phyloP scores from a whole-genome alignment of 352 stramenopile genomes.

The Phytopythium aichiense region DNA sequence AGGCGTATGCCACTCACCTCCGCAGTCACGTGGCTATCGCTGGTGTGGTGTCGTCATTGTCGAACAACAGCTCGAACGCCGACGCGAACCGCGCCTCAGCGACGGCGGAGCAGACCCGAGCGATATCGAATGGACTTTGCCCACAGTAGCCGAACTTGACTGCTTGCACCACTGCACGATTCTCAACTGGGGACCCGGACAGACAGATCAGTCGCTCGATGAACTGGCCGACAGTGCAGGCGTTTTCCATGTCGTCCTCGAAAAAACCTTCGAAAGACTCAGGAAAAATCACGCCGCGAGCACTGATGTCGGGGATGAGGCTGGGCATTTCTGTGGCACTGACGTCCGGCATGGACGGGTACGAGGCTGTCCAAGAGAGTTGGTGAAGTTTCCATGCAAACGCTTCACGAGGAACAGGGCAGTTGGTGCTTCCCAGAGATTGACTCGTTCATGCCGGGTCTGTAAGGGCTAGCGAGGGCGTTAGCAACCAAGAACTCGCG shows the following conservation, averaged over 20 bases:
- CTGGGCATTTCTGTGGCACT: too few species aligned
- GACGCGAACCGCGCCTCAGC: not conserved
- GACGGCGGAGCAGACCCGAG: not conserved
- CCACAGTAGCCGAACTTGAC: not conserved
- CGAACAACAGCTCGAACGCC: not conserved
- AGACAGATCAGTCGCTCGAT: not conserved
- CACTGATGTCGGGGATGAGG: too few species aligned
- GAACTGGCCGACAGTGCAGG: not conserved
- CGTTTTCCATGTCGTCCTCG: not conserved
- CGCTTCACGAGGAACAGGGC: too few species aligned
- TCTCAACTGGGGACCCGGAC: not conserved
- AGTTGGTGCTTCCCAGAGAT: too few species aligned
- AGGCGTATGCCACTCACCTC: not conserved
- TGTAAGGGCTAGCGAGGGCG: too few species aligned
- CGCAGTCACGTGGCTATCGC: not conserved
- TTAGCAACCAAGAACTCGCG: too few species aligned
- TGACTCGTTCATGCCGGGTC: too few species aligned
- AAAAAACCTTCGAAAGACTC: not conserved
- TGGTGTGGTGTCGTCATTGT: not conserved
- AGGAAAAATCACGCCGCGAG: not conserved
- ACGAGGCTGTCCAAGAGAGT: too few species aligned
- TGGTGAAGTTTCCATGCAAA: too few species aligned
- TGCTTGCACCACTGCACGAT: not conserved
- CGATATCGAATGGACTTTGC: not conserved
- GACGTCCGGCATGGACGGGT: too few species aligned